These are phyloP conservation scores for Monosiga brevicollis DNA, from an alignment of 78 protist genomes.

Conservation along the genomic window DNA sequence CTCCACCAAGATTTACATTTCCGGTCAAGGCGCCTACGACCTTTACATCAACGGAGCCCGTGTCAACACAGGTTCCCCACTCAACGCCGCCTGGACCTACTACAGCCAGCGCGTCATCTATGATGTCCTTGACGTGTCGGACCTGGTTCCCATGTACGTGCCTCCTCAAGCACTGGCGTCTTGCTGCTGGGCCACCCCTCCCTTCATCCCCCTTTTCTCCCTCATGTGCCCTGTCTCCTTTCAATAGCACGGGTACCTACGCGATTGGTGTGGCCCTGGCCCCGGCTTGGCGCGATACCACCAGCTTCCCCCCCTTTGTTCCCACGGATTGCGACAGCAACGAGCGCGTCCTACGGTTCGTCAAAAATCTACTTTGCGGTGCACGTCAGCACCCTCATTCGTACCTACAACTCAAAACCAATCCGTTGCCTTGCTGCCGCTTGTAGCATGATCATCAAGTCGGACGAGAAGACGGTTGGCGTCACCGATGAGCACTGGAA, in stretches of 20 bases:
- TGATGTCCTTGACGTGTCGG: neutral
- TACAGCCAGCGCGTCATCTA: neutral
- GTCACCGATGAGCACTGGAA: no score
- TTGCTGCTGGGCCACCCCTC: no score
- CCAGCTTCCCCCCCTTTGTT: neutral
- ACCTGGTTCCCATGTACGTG: no score
- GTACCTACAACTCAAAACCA: no score
- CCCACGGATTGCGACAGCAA: neutral
- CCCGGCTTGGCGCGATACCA: slow-evolving; percentile 12
- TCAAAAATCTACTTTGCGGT: no score
- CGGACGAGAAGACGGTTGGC: no score
- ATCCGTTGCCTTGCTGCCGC: no score
- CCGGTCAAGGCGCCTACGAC: neutral
- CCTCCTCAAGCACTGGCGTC: no score
- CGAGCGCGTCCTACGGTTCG: neutral
- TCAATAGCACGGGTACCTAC: neutral
- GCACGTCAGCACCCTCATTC: neutral
- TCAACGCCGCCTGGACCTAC: slow-evolving; percentile 2
- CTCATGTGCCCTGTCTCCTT: no score
- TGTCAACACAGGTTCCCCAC: neutral
- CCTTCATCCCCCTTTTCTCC: no score
- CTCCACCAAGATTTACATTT: neutral
- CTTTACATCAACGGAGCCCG: neutral
- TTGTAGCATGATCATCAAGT: no score
- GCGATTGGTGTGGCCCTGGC: slow-evolving; percentile 10